Evolutionary conservation across 2,329 filamentous ascomycete species (phyloP), one percentile per base, ranked within the genome.

Genomic region (Alternaria angustiovoidea): DNA sequence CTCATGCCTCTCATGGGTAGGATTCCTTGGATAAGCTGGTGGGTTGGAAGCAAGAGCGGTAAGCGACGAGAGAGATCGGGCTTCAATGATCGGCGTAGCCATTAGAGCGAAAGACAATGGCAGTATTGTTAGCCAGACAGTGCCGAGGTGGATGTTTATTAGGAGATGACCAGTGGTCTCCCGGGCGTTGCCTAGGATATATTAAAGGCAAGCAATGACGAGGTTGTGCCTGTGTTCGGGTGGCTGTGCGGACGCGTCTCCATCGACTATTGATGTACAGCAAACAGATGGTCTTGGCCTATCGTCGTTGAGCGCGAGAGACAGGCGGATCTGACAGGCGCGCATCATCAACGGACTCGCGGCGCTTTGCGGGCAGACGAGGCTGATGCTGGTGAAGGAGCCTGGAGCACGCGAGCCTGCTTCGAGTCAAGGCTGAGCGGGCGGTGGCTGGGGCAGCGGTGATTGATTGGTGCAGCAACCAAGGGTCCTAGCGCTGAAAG

Each of bases 11-110:
- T 86, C 81, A 67, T 90, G 88, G 3, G 88, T 87, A 5, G 92
- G 91, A 73, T 92, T 92, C 71, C 90, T 86, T 51, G 93, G 92
- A 77, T 96, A 95, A 70, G 89, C 86, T 47, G 95, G 94, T 42
- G 94, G 95, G 72, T 96, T 93, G 52, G 91, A 87, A 64, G 95
- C 94, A 64, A 97, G 86, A 42, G 86, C 82, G 66, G 92, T 95
- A 65, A 99, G 85, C 54, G 88, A 85, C 54, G 91, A 91, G 44
- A 98, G 83, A 46, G 94, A 98, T 70, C 86, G 89, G 68, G 94
- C 95, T 83, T 97, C 91, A 70, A 95, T 84, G 57, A 75, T 70
- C 16, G 68, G 68, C 44, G 70, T 62, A 49, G 75, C 71, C 72
- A 76, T 76, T 59, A 57, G 57, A 67, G 59, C 60, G 61, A 60